Base-by-base conservation (phyloP, 2,329 filamentous ascomycete species). In the Mycogone perniciosa region DNA sequence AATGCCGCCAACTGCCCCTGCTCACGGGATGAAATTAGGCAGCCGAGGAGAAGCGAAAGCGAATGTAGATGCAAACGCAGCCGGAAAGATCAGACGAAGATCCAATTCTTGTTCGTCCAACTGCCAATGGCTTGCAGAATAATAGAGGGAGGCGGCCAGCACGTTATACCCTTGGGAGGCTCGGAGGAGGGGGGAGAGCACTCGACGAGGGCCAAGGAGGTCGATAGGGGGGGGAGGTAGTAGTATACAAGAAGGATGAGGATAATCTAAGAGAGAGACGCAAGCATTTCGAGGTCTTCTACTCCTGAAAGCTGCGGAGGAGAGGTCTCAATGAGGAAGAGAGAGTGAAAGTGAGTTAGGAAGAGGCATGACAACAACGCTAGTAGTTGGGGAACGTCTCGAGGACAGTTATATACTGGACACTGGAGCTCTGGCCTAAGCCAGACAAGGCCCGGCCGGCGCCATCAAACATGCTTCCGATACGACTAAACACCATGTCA, bases 401-500 rank as follows among this genome's bases (percentile, higher is more conserved):
- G 34, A 44, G 31, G 50, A 41, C 34, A 47, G 42, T 50, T 53
- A 53, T 51, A 48, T 51, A 54, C 43, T 44, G 42, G 20, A 33
- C 13, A 40, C 34, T 13, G 31, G 45, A 52, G 33, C 10, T 9
- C 6, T 33, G 11, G n/a, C 33, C 35, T 48, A 48, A 30, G 46
- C 48, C 55, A 26, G 47, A 35, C 6, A 38, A 46, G 39, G 44
- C 46, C 54, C 29, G 54, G 55, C 51, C 46, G 51, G 48, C 53
- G 54, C 54, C 49, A 49, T 55, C 46, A 49, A 44, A 37, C 40
- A 50, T 52, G 43, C 38, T 52, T 56, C 49, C 51, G 53, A 56
- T 54, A 56, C 60, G 57, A 59, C 54, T 35, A 33, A 38, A 57
- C 61, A 57, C 62, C 62, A 65, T 61, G 56, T 50, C 56, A 60